Evolutionary conservation across 1,139 yeast genomes (phyloP).

Genomic region (Pichia sp.): DNA sequence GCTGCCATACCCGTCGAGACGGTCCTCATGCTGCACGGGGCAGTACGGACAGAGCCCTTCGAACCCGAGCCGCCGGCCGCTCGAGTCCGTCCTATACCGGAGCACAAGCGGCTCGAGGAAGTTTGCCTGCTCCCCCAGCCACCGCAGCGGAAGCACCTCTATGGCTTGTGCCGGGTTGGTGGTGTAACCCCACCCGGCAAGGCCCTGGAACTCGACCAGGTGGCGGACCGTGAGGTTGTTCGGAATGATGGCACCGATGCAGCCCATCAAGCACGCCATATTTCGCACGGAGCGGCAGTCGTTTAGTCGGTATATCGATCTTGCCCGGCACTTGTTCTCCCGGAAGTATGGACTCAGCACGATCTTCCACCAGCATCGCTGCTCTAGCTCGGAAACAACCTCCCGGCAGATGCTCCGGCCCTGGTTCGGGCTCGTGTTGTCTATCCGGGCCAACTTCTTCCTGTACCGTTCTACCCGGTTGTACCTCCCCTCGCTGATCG

Average conservation of each 20-base stretch:
- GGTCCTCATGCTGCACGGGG: slow-evolving; percentile 4
- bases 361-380: background rate
- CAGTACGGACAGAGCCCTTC: slow-evolving; percentile 31
- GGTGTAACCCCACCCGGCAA: slow-evolving; percentile 10
- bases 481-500: background rate
- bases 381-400: background rate
- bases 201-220: background rate
- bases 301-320: background rate
- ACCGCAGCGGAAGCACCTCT: slow-evolving; percentile 19
- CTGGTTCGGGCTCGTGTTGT: background rate
- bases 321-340: background rate
- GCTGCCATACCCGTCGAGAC: background rate
- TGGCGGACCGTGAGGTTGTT: slow-evolving; percentile 3
- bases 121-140: slow-evolving; percentile 19
- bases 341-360: background rate
- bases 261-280: background rate
- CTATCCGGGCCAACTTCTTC: background rate
- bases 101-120: slow-evolving; percentile 28
- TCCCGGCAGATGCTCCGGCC: background rate
- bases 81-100: slow-evolving; percentile 15
- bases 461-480: background rate
- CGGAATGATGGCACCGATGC: slow-evolving; percentile 1
- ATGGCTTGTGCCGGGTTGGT: slow-evolving; percentile 7
- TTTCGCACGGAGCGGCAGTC: background rate
- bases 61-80: slow-evolving; percentile 10